A percentile compares a stretch with the other conserved stretches of the same genome.
Conservation (phyloP, 176 grass and related monocot species). For the Carex cristatella region DNA sequence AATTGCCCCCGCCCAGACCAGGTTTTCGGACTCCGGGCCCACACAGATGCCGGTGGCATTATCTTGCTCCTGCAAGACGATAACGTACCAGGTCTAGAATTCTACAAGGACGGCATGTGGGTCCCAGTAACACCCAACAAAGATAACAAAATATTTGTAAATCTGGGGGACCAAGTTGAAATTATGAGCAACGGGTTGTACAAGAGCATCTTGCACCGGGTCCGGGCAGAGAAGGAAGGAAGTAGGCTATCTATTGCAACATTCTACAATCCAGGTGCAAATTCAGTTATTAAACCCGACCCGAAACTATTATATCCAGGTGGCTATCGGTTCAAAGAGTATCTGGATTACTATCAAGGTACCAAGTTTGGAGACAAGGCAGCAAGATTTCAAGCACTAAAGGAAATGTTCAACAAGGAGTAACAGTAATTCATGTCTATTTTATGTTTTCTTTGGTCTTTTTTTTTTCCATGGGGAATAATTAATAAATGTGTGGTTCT, state of each 20-base stretch:
- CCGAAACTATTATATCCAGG: conserved; percentile 41
- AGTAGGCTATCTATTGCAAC: conserved; percentile 67
- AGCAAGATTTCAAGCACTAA: conserved; percentile 52
- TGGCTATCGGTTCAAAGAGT: conserved; percentile 65
- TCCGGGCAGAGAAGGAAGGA: conserved; percentile 26
- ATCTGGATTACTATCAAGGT: conserved; percentile 66
- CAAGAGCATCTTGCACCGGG: conserved; percentile 66
- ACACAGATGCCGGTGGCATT: conserved; percentile 94
- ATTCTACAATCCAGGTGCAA: conserved; percentile 68
- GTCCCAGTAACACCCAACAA: conserved; percentile 42
- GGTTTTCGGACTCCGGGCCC: conserved; percentile 65
- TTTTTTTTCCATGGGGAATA: neutral
- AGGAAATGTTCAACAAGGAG: conserved; percentile 30
- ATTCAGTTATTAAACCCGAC: conserved; percentile 43
- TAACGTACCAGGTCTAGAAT: conserved; percentile 67
- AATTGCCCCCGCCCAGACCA: conserved; percentile 50
- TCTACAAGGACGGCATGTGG: conserved; percentile 42
- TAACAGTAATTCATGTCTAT: neutral
- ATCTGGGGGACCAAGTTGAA: conserved; percentile 89
- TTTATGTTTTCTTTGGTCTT: neutral
- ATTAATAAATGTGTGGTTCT: neutral
- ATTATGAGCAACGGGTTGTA: conserved; percentile 69
- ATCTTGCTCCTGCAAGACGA: conserved; percentile 87
- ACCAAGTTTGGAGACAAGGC: conserved; percentile 77
- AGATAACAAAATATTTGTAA: conserved; percentile 54